Base-by-base conservation (phyloP, 177 flowering plant species). In the Vitis hybrid region DNA sequence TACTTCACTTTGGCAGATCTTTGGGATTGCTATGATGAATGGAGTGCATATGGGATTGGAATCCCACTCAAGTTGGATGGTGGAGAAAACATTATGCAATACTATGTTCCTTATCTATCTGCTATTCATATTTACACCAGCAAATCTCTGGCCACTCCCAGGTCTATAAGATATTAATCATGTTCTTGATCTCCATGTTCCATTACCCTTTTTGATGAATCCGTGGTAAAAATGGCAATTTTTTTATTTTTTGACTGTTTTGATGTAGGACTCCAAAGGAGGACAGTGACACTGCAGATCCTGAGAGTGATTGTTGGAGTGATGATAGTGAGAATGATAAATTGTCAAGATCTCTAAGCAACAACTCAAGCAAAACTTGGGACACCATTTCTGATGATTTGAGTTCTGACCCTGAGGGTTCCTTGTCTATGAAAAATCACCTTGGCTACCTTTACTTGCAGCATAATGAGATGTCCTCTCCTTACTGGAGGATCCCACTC, bases 241-340 rank as follows among this genome's bases (percentile, higher is more conserved):
- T 17, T 49, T 17, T 2, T 19, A 61, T 13, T 50, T 31, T 12
- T 52, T 52, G 38, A 6, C 5, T 68, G 7, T 18, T 4, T n/a
- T 54, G 62, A 14, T 64, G 71, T 57, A 77, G 80, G 74, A 64
- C 58, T 52, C n/a, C 24, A 1, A 73, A 38, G 58, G 77, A 75
- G 19, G 77, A 64, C 24, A 54, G 18, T 68, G 72, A 73, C 31
- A 64, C 6, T 13, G 72, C 20, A 14, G 85, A 78, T 49, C 54
- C 53, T 49, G 81, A 78, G 59, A 74, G 73, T 53, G 83, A 80
- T 67, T 84, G 80, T 10, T 85, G 88, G 78, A 84, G 88, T 66
- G 88, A 82, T 63, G 89, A 83, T 51, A 85, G 86, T 50, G 86
- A 74, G 64, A 83, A 81, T 53, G 87, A 80, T 14, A 81, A 79